Evolutionary conservation across 202 grass and related monocot species (phyloP).

Genomic region (Carex arenaria): DNA sequence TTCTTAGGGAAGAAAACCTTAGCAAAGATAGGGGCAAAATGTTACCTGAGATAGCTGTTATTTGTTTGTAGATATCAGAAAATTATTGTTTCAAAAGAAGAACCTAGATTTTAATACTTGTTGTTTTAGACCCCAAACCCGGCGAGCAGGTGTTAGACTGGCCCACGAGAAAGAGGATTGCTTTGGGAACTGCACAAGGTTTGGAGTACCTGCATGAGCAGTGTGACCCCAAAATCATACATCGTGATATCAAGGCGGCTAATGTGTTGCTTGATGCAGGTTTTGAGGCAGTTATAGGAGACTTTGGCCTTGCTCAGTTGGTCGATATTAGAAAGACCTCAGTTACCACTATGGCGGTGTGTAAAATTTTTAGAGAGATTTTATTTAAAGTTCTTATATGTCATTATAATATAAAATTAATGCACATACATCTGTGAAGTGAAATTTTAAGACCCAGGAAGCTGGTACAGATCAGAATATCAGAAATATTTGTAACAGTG

Average conservation of each 20-base stretch:
- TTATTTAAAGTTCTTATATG: not conserved
- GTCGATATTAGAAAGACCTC: slow-evolving; percentile 85
- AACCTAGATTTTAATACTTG: not conserved
- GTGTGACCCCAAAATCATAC: slow-evolving; percentile 92
- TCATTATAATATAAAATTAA: not conserved
- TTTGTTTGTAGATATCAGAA: not conserved
- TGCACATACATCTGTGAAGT: not conserved
- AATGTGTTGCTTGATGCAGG: slow-evolving; percentile 85
- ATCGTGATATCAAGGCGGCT: slow-evolving; percentile 89
- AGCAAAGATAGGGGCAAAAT: not conserved
- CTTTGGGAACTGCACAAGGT: slow-evolving; percentile 75
- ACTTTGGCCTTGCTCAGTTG: slow-evolving; percentile 78
- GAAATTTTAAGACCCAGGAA: not conserved
- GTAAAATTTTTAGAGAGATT: not conserved
- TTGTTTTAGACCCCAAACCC: slow-evolving; percentile 52
- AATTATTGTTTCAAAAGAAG: not conserved
- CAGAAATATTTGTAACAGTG: not conserved
- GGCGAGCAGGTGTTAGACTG: slow-evolving; percentile 71
- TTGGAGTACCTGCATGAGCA: slow-evolving; percentile 91
- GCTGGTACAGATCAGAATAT: not conserved
- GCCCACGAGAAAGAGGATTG: slow-evolving; percentile 65
- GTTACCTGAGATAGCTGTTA: not conserved
- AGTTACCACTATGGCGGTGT: slow-evolving; percentile 56
- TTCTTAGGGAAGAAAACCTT: not conserved
- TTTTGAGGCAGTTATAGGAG: slow-evolving; percentile 77